Conservation (phyloP, 1,284 basidiomycete species). For the Microbotryum lychnidis-dioicae region DNA sequence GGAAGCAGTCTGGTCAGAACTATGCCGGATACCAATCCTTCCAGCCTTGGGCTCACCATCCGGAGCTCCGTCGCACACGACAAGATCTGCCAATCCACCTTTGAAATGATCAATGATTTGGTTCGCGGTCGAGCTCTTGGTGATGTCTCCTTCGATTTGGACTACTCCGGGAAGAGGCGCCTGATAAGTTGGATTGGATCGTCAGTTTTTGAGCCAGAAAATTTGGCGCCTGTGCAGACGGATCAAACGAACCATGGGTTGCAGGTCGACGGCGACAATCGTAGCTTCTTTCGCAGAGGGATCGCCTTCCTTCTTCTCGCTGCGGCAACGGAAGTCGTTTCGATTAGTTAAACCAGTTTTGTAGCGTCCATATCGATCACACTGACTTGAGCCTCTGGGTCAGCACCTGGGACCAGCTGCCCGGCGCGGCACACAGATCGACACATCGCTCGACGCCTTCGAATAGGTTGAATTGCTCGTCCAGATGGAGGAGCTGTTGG, state of each 20-base stretch:
- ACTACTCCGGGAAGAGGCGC: conserved; percentile 49
- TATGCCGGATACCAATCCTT: not conserved
- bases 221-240: not conserved
- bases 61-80: conserved; percentile 53
- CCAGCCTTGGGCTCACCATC: conserved; percentile 41
- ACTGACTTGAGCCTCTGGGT: conserved; percentile 41
- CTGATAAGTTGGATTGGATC: conserved; percentile 26
- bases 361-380: conserved; percentile 19
- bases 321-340: not conserved
- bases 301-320: conserved; percentile 12
- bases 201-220: not conserved
- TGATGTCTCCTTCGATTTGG: conserved; percentile 51
- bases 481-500: conserved; percentile 41
- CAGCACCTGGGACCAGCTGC: conserved; percentile 36
- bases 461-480: conserved; percentile 50
- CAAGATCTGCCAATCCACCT: conserved; percentile 47
- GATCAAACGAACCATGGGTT: conserved; percentile 45
- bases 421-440: conserved; percentile 52
- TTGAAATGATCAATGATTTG: conserved; percentile 47
- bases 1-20: not conserved
- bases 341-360: no score
- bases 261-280: conserved; percentile 51
- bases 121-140: conserved; percentile 46
- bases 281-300: conserved; percentile 29
- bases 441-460: conserved; percentile 44